Percentiles rank a stretch among this genome's conserved stretches.
Conservation (phyloP, 306 rosid genomes). For the Cicer yamashitae region DNA sequence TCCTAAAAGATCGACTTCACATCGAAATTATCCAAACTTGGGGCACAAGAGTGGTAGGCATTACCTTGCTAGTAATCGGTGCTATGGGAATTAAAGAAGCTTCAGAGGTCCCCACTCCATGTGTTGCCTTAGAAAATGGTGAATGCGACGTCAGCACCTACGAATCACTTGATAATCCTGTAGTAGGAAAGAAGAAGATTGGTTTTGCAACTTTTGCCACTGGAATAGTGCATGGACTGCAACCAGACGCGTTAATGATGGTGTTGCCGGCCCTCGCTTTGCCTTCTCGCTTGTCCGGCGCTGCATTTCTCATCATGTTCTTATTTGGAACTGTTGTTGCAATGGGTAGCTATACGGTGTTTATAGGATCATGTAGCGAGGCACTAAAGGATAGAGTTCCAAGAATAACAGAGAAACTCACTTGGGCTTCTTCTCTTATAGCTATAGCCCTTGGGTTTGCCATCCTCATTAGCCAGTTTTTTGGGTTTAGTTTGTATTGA, state of each 20-base stretch:
- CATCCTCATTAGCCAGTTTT: slow-evolving; percentile 85
- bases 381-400: slow-evolving; percentile 90
- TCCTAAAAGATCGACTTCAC: slow-evolving; percentile 87
- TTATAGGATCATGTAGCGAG: slow-evolving; percentile 86
- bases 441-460: slow-evolving; percentile 90
- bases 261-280: slow-evolving; percentile 94
- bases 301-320: slow-evolving; percentile 93
- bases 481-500: slow-evolving; percentile 84
- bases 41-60: slow-evolving; percentile 94
- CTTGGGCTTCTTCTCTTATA: slow-evolving; percentile 94
- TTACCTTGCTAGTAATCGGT: slow-evolving; percentile 85
- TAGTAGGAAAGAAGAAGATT: slow-evolving; percentile 75
- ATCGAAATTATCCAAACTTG: slow-evolving; percentile 85
- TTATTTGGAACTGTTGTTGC: slow-evolving; percentile 88
- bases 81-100: slow-evolving; percentile 92
- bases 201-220: slow-evolving; percentile 99
- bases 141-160: slow-evolving; percentile 68
- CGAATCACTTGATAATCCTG: slow-evolving; percentile 64
- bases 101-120: slow-evolving; percentile 77
- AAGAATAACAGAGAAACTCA: slow-evolving; percentile 93
- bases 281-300: slow-evolving; percentile 94
- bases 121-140: slow-evolving; percentile 82
- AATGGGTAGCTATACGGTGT: slow-evolving; percentile 96
- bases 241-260: slow-evolving; percentile 98
- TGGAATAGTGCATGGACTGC: slow-evolving; percentile 92